Evolutionary conservation across 176 grass and related monocot species (phyloP).

Genomic region (Cymbopogon citratus): DNA sequence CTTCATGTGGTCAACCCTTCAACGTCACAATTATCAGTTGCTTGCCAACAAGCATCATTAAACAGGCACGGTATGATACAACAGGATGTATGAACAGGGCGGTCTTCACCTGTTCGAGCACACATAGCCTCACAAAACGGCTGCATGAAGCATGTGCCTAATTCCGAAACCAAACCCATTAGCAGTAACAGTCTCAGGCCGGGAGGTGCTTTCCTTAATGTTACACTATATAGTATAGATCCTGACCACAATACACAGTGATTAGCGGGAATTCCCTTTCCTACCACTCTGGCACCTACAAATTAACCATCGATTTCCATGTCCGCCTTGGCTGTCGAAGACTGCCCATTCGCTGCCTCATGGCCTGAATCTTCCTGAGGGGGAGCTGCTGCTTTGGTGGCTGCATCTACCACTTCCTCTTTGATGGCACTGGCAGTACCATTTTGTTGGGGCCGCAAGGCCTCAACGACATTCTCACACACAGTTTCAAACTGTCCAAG

Average conservation of each 20-base stretch:
- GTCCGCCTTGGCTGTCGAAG: background rate
- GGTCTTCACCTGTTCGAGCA: background rate
- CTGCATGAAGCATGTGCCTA: background rate
- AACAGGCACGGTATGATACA: background rate
- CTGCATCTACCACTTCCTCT: conserved; percentile 15
- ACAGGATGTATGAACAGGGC: background rate
- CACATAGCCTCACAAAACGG: background rate
- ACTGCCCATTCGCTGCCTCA: background rate
- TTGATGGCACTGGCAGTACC: background rate
- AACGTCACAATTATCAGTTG: background rate
- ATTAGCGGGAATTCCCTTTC: background rate
- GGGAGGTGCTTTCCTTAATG: background rate
- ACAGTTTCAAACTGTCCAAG: conserved; percentile 55
- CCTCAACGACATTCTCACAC: conserved; percentile 37
- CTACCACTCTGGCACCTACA: background rate
- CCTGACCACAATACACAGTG: background rate
- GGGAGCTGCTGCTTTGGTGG: background rate
- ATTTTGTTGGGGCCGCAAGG: conserved; percentile 39
- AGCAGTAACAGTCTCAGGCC: background rate
- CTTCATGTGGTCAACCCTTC: background rate
- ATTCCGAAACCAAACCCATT: background rate
- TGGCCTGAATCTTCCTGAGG: background rate
- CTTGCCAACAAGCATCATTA: background rate
- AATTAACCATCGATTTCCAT: conserved; percentile 32
- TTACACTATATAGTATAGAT: background rate